phyloP scores from a whole-genome alignment of 2,329 filamentous ascomycete genomes.

The Cercospora beticola region DNA sequence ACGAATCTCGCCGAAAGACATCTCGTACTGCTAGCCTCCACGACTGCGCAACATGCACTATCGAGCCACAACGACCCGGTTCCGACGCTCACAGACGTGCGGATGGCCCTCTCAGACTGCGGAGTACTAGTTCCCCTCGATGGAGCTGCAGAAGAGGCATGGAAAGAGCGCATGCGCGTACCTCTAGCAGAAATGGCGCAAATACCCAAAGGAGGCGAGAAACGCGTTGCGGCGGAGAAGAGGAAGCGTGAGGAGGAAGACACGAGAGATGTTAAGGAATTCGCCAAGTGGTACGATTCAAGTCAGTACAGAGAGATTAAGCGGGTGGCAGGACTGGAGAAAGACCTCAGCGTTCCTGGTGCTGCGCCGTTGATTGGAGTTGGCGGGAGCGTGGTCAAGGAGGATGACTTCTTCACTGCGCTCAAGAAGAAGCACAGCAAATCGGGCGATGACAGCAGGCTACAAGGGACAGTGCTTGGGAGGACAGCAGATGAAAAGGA shows the following conservation, averaged over 20 bases:
- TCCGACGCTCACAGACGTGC: constrained; percentile 71
- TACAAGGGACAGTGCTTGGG: constrained; percentile 80
- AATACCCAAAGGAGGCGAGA: constrained; percentile 35
- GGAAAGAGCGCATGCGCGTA: constrained; percentile 52
- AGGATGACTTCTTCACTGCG: constrained; percentile 52
- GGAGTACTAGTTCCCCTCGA: constrained; percentile 71
- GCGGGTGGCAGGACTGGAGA: constrained; percentile 68
- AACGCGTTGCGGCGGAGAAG: constrained; percentile 41
- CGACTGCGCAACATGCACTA: constrained; percentile 68
- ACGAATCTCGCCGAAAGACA: constrained; percentile 84
- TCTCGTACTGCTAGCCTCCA: constrained; percentile 69
- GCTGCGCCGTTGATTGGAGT: constrained; percentile 45
- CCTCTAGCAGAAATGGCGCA: constrained; percentile 46
- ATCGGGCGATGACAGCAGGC: constrained; percentile 75
- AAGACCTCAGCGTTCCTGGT: constrained; percentile 51
- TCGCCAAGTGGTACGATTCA: constrained; percentile 76
- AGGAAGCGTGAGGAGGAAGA: constrained; percentile 65
- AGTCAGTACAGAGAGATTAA: constrained; percentile 75
- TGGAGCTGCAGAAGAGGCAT: constrained; percentile 67
- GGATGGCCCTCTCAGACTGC: constrained; percentile 79
- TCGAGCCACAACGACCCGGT: constrained; percentile 66
- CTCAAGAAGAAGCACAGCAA: constrained; percentile 93
- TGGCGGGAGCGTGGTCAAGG: constrained; percentile 41
- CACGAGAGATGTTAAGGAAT: constrained; percentile 71
- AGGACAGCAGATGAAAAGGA: constrained; percentile 68